Base-by-base conservation (phyloP, 805 yeast genomes). In the Metschnikowia drakensbergensis region DNA sequence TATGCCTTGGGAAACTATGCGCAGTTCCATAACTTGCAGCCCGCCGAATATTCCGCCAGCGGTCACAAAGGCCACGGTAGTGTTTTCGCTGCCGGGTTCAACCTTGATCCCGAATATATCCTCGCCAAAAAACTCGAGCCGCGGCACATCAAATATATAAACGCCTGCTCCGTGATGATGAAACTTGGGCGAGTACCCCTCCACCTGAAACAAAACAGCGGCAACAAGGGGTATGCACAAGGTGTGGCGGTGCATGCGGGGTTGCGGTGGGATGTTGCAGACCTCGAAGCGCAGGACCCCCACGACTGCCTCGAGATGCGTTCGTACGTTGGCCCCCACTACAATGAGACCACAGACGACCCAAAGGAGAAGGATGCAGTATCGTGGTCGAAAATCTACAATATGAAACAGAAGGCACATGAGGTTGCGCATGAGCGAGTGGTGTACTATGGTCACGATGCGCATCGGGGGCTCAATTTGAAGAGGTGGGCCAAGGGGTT, bases 361-460 rank as follows among this genome's bases (percentile, higher is more conserved):
- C 69, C 76, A 7, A 54, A 50, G 26, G 65, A 53, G 27, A 53
- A 54, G 3, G 62, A 66, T 36, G 69, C 73, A 4, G 75, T 80
- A 11, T 61, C 72, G 13, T 84, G 90, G 89, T 75, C 78, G 42
- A 77, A 77, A 53, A 56, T 79, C 13, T 84, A 82, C 79, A 77
- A 79, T 53, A 54, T 61, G 37, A 69, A 71, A 50, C 81, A 76
- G 54, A 63, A 65, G 45, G 54, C 62, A 52, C 36, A 65, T 60
- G 47, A 55, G 49, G 37, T 66, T 63, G 52, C 68, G 55, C 61
- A 65, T 57, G 41, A 70, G 45, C 37, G 45, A 13, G 69, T 76
- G 23, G 89, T 88, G 3, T 81, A 80, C 58, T 91, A 91, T 62
- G 98, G 97, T 1, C 98, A 91, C 61, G 95, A 88, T 61, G 95